Evolutionary conservation across 352 stramenopile genomes (phyloP).

Genomic region (Pythium dissimile): DNA sequence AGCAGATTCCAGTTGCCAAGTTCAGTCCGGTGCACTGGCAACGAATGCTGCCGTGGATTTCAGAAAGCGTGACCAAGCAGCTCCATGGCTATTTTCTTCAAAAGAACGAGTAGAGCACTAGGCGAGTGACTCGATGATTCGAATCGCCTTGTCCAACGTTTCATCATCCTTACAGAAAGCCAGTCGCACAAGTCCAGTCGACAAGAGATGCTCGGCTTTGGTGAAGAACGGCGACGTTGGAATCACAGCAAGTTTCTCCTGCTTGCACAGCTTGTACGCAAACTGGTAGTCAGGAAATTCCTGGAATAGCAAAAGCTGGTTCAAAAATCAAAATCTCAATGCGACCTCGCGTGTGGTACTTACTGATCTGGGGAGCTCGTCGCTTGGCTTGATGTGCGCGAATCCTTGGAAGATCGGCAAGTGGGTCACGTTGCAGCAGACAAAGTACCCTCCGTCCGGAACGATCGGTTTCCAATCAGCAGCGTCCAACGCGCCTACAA

Average conservation of each 20-base stretch:
- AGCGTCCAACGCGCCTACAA: constrained; percentile 76
- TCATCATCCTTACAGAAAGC: constrained; percentile 97
- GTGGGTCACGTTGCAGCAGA: constrained; percentile 82
- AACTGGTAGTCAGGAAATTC: constrained; percentile 86
- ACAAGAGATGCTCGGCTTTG: constrained; percentile 71
- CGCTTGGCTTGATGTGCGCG: constrained; percentile 40
- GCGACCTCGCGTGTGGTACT: background rate
- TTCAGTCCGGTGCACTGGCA: constrained; percentile 86
- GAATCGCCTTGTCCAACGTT: constrained; percentile 86
- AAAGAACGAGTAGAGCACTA: too few species aligned
- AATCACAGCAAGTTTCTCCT: constrained; percentile 91
- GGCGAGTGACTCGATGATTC: constrained; percentile 44
- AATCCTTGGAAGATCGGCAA: constrained; percentile 77
- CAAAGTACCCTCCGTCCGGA: constrained; percentile 95
- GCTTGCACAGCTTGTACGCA: constrained; percentile 88
- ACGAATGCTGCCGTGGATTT: constrained; percentile 82
- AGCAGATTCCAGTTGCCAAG: constrained; percentile 66
- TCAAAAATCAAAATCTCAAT: background rate
- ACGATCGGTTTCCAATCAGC: constrained; percentile 90
- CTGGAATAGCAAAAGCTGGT: constrained; percentile 35
- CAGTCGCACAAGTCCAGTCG: constrained; percentile 83
- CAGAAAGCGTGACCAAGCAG: constrained; percentile 43
- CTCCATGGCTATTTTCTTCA: constrained; percentile 48
- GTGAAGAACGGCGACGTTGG: constrained; percentile 94
- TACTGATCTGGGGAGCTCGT: constrained; percentile 59